Evolutionary conservation across 129 eudicot species (phyloP), one percentile per base, ranked within the genome.

Genomic region (Flaveria brownii): DNA sequence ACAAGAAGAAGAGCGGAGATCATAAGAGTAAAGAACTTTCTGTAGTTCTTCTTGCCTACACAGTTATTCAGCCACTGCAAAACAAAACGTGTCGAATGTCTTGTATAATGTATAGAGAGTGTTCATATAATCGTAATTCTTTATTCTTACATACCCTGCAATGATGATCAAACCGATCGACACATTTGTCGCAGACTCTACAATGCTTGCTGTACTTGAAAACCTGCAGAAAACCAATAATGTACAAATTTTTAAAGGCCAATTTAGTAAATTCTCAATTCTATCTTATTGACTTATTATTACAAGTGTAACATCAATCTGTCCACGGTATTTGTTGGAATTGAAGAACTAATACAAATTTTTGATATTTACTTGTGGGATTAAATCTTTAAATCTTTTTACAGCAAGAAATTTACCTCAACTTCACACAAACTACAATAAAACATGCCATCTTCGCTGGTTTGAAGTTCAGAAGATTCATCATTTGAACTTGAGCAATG

Each of bases 111-210:
- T 57, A 36, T 49, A 50, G 9, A 5, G 18, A 62, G 6, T 13
- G 52, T 20, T 72, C 23, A 62, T 18, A 6, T 16, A 59, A 77
- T 59, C 17, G 41, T 73, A 52, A 54, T 49, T 51, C 50, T 15
- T 13, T 47, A 65, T 49, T 51, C 45, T n/a, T 10, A 49, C 74
- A 49, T 91, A 95, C 99, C 97, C 99, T 84, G 88, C 99, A 95
- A 80, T 95, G 99, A 79, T 95, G 99, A 85, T 95, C 99, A 65
- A 95, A 95, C 60, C 81, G 84, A 78, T 95, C 90, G 9, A 95
- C 99, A 67, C 99, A 95, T 88, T 95, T 95, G 87, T 95, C 99
- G 57, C 99, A 95, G 64, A 95, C 97, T 87, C 99, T 87, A 77
- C 99, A 95, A 77, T 95, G 99, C 85, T 95, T 95, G 89, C 99